Evolutionary conservation across 345 rosid species (phyloP).

Genomic region (Excoecaria agallocha): DNA sequence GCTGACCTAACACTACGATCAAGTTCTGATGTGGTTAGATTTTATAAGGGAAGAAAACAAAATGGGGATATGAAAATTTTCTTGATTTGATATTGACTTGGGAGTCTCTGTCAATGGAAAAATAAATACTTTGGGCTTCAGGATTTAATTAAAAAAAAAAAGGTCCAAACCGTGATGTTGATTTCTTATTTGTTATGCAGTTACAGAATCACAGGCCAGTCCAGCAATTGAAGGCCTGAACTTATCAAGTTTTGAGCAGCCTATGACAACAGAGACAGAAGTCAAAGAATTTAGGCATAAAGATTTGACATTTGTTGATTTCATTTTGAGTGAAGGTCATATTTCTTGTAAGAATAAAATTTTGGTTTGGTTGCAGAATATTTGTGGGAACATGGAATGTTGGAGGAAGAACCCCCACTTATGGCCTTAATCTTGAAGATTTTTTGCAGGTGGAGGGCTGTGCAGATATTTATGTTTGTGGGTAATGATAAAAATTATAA

Average conservation of each 20-base stretch:
- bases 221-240: slow-evolving; percentile 69
- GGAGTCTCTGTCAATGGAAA: slow-evolving; percentile 22
- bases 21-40: slow-evolving; percentile 19
- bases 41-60: slow-evolving; percentile 2
- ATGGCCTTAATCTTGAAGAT: slow-evolving; percentile 73
- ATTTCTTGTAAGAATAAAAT: neutral
- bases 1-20: slow-evolving; percentile 49
- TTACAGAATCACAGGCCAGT: slow-evolving; percentile 58
- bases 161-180: slow-evolving; percentile 11
- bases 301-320: neutral
- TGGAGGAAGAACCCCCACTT: slow-evolving; percentile 81
- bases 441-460: slow-evolving; percentile 77
- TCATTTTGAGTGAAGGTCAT: slow-evolving; percentile 10
- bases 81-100: slow-evolving; percentile 19
- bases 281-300: slow-evolving; percentile 60
- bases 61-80: slow-evolving; percentile 10
- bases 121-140: slow-evolving; percentile 18
- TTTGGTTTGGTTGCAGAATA: slow-evolving; percentile 42
- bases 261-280: slow-evolving; percentile 53
- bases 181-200: slow-evolving; percentile 12
- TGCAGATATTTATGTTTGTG: slow-evolving; percentile 86
- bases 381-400: slow-evolving; percentile 92
- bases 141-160: neutral
- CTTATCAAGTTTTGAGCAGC: slow-evolving; percentile 52
- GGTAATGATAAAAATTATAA: slow-evolving; percentile 47